Evolutionary conservation across 2,329 filamentous ascomycete species (phyloP), one percentile per base, ranked within the genome.

Genomic region (Cladosporium velox): DNA sequence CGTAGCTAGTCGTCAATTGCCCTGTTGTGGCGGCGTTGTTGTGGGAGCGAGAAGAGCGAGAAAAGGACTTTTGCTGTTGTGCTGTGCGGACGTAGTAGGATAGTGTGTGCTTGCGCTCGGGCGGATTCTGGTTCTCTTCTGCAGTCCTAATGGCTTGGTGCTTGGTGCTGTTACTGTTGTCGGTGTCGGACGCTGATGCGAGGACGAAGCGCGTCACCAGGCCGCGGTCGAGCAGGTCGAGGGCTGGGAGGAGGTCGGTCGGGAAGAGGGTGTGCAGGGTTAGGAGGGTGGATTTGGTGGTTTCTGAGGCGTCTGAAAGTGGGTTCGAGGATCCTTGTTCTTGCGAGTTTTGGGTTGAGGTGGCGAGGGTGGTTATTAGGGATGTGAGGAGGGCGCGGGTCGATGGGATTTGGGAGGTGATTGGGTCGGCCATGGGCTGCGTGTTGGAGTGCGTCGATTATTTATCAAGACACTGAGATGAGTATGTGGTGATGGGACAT

Each of bases 191-290:
- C n/a, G 28, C 5, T 18, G 52, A 10, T 38, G 32, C 44, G 35
- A 66, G 28, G 35, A 59, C 57, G 24, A 84, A 77, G 1, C 87
- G 84, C 6, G 83, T 88, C 38, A 97, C 87, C 0, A 95, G 85
- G 2, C 85, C 81, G 30, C 92, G 86, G 77, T 99, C 95, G 0
- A 99, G 84, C 0, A 98, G 84, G 77, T 98, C 93, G 2, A 99
- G 84, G 0, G 94, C 92, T 2, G 92, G 91, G 0, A 97, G 87
- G 1, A 97, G 80, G 64, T 92, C 86, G 69, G 87, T 87, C 0
- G 93, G 93, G 74, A 96, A 96, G 15, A 97, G 81, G 38, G 92
- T 90, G 79, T 97, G 93, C 0, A 97, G 85, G 0, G 91, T 92
- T 1, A 92, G 81, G n/a, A 97, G 81, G 18, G 90, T 79, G 59